Base-by-base conservation (phyloP, 2,329 filamentous ascomycete species). In the Xylariaceae sp. region DNA sequence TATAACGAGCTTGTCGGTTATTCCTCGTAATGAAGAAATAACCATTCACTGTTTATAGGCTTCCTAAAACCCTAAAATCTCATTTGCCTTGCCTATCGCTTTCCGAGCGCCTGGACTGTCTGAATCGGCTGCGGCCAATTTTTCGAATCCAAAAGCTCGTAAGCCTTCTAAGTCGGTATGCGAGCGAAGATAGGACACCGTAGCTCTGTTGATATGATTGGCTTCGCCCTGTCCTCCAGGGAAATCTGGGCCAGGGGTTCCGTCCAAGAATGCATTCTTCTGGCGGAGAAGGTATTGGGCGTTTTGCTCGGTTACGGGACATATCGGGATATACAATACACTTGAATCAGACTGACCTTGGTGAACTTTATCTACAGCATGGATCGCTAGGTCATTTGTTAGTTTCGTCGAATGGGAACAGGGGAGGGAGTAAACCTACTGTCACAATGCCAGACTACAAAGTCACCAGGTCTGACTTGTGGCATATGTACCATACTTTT, bases 261-360 rank as follows among this genome's bases (percentile, higher is more conserved):
- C 92, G 0, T 75, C 68, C 2, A 87, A 70, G 62, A 94, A 94
- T 0, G 84, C 82, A n/a, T 83, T 77, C 16, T 88, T 81, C 73
- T 96, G 91, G 13, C 83, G 79, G 1, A 73, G 78, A 1, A 93
- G 76, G 67, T 92, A 94, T 18, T 81, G 73, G 0, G 88, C 85
- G 64, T 94, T 96, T 32, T 78, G 74, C 47, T 87, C 82, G 0
- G 91, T 96, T 24, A 91, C 79, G 0, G 92, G 92, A 49, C 89
- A 94, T 0, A 90, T 86, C 0, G 92, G 92, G 50, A 97, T 96
- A 66, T 97, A 97, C 55, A 97, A 67, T 0, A 96, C 92, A 62
- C 87, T 92, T 0, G 89, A 91, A 70, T 97, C 92, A 0, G 76
- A 72, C 1, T 73, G 77, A 1, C 92, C 93, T 1, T 72, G 72